A percentile compares a stretch with the other conserved stretches of the same genome.
Evolutionary conservation across 768 basidiomycete species (phyloP).

Genomic region (Clitopilus passeckerianus): DNA sequence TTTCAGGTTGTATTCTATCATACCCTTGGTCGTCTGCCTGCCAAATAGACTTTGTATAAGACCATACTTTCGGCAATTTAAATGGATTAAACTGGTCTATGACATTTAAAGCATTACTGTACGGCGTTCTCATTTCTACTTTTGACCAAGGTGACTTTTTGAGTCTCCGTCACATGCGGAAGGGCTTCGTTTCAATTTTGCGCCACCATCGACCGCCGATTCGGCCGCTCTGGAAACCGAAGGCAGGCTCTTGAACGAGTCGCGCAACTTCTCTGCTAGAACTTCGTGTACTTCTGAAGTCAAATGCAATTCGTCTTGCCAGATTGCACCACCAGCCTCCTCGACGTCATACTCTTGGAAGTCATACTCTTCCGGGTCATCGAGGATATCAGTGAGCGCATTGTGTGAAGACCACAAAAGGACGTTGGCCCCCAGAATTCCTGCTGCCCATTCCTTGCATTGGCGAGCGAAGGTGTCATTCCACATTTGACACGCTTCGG

Average conservation of each 20-base stretch:
- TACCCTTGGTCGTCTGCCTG: background rate
- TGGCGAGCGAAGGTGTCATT: slow-evolving; percentile 20
- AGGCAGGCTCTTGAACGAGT: background rate
- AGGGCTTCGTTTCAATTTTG: too few relatives aligned
- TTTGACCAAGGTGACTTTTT: too few relatives aligned
- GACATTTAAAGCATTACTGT: background rate
- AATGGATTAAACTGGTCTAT: background rate
- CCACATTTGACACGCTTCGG: slow-evolving; percentile 20
- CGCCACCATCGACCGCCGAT: too few relatives aligned
- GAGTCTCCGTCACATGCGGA: too few relatives aligned
- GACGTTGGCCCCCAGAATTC: slow-evolving; percentile 17
- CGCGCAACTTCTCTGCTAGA: slow-evolving; percentile 14
- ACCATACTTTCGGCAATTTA: background rate
- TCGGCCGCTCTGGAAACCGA: too few relatives aligned
- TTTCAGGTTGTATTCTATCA: slow-evolving; percentile 15
- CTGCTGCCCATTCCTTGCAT: slow-evolving; percentile 17
- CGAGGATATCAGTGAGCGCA: slow-evolving; percentile 25
- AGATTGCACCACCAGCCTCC: slow-evolving; percentile 25
- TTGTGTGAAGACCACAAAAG: slow-evolving; percentile 26
- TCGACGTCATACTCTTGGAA: slow-evolving; percentile 22
- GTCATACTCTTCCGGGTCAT: slow-evolving; percentile 23
- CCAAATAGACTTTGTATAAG: background rate
- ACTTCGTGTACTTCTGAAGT: slow-evolving; percentile 26
- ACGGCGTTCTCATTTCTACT: background rate
- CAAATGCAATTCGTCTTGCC: slow-evolving; percentile 33